Percentiles rank a stretch among this genome's conserved stretches.
Evolutionary conservation across 176 grass and related monocot species (phyloP).

Genomic region (bread wheat (Triticum aestivum)): IWGSC_CS_RefSeq_v2.1 NC_057810.1:133174143-133174642

Average conservation of each 20-base stretch:
- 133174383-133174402: constrained; percentile 51
- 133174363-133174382: constrained; percentile 86
- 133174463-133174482: constrained; percentile 85
- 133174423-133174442: constrained; percentile 1
- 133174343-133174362: constrained; percentile 70
- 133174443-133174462: not conserved
- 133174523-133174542: constrained; percentile 60
- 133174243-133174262: not conserved
- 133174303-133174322: constrained; percentile 83
- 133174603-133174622: not conserved
- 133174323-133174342: constrained; percentile 73
- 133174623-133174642: not conserved
- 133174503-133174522: constrained; percentile 80
- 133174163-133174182: not conserved
- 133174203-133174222: not conserved
- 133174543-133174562: constrained; percentile 70
- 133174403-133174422: not conserved
- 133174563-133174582: constrained; percentile 39
- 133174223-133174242: not conserved
- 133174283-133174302: constrained; percentile 94
- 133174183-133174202: not conserved
- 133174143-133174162: not conserved
- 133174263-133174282: constrained; percentile 67
- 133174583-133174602: too few species aligned
- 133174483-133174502: constrained; percentile 89